A percentile compares a stretch with the other conserved stretches of the same genome.
Conservation (phyloP, 2,329 filamentous ascomycete species). For the Alternaria incomplexa region DNA sequence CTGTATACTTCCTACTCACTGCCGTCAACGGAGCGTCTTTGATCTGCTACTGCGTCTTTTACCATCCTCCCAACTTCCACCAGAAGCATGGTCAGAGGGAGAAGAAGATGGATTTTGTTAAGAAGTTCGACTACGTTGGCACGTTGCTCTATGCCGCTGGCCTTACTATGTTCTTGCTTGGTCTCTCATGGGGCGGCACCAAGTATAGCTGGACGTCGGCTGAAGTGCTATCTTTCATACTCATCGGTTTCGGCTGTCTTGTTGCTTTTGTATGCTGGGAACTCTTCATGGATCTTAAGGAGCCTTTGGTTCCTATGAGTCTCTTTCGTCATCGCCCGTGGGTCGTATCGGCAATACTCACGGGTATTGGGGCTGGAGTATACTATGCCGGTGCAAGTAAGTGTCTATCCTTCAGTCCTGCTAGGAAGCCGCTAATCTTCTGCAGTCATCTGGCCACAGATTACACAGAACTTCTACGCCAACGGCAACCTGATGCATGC, state of each 20-base stretch:
- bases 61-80: not conserved
- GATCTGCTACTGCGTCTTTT: not conserved
- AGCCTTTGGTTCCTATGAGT: not conserved
- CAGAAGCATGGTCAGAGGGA: not conserved
- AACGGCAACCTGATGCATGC: not conserved
- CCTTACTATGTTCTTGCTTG: not conserved
- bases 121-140: not conserved
- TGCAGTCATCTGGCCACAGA: not conserved
- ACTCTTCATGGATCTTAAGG: not conserved
- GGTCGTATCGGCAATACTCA: not conserved
- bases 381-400: not conserved
- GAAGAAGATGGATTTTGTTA: not conserved
- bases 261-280: not conserved
- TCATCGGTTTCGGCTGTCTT: not conserved
- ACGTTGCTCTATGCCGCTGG: not conserved
- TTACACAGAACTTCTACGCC: not conserved
- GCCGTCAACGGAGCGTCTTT: not conserved
- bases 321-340: not conserved
- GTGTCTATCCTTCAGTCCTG: accelerated
- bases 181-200: not conserved
- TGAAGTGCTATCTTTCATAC: not conserved
- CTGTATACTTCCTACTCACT: not conserved
- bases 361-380: not conserved
- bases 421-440: not conserved
- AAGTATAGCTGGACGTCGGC: not conserved